A percentile compares a stretch with the other conserved stretches of the same genome.
These are phyloP conservation scores for Heterobasidion occidentale DNA, from an alignment of 1,284 basidiomycete genomes.

Conservation along the genomic window DNA sequence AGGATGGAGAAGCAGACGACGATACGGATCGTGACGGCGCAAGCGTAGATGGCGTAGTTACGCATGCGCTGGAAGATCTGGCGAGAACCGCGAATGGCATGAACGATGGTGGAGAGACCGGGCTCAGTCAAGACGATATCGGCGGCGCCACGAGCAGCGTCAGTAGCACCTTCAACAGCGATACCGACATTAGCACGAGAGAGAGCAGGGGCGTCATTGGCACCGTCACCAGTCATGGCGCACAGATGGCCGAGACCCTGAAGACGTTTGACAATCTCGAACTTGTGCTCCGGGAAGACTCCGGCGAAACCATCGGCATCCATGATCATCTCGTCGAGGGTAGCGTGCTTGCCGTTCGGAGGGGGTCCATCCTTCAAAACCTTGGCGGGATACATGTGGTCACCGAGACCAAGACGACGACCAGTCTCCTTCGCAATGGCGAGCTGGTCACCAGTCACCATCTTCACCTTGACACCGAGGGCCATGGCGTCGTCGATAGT, in stretches of 20 bases:
- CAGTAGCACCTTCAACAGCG: constrained; percentile 94
- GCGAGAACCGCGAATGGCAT: constrained; percentile 93
- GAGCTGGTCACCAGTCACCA: constrained; percentile 99
- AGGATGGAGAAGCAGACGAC: constrained; percentile 96
- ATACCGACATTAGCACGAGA: constrained; percentile 96
- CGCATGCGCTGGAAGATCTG: constrained; percentile 97
- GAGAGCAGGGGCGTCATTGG: constrained; percentile 91
- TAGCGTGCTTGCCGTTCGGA: constrained; percentile 71
- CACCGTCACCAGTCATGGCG: constrained; percentile 96
- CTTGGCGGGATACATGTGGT: constrained; percentile 97
- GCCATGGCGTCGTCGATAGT: constrained; percentile 95
- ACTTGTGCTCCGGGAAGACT: constrained; percentile 97
- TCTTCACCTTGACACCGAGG: constrained; percentile 98
- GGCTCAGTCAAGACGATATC: constrained; percentile 95
- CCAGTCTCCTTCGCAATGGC: constrained; percentile 99
- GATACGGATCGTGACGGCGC: constrained; percentile 96
- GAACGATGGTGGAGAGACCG: constrained; percentile 94
- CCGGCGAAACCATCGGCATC: constrained; percentile 90
- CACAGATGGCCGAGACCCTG: constrained; percentile 86
- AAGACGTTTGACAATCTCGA: constrained; percentile 87
- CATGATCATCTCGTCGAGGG: constrained; percentile 91
- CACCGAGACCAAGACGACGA: constrained; percentile 91
- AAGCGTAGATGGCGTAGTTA: constrained; percentile 91
- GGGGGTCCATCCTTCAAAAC: constrained; percentile 88
- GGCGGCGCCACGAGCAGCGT: constrained; percentile 91